Base-by-base conservation (phyloP, 805 yeast species). In the Candida corydali region DNA sequence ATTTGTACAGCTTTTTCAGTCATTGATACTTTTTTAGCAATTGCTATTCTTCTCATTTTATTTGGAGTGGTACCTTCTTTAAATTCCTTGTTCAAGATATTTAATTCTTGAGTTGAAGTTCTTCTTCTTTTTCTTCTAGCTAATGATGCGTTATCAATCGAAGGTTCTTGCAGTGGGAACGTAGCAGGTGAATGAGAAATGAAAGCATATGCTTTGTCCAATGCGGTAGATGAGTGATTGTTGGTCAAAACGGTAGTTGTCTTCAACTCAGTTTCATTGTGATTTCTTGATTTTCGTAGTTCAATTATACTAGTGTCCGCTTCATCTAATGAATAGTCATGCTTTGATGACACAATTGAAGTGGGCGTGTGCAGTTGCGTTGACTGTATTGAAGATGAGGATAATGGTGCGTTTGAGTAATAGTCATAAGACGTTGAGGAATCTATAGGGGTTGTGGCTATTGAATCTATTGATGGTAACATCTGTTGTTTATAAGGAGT, bases 1-100 rank as follows among this genome's bases (percentile, higher is more conserved):
- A 91, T 87, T 65, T 93, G 98, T 24, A 93, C 95, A 2, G 97
- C 96, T 59, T 89, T 87, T 59, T 89, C 97, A n/a, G 91, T 78
- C 98, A 93, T 93, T 47, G 80, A 80, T 27, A 93, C 94, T 45
- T 70, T 76, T 20, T 65, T 59, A 4, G 98, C 96, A 46, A 93
- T 85, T 45, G 81, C 84, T 29, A 76, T 69, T 48, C 98, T 77
- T 53, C 82, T 73, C 30, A 72, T 63, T 56, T 81, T 82, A 54
- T 83, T 82, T 31, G 98, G 98, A 34, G 95, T 86, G 29, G 79
- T 69, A 41, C 95, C 88, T 33, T 65, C 54, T 34, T 72, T 72
- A 52, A 91, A 93, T 63, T 88, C 96, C 25, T 70, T 61, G 59
- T 88, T 93, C 41, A 93, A 73, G 36, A 93, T 78, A 17, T 82